A percentile compares a stretch with the other conserved stretches of the same genome.
phyloP scores from a whole-genome alignment of 345 rosid species.

The Alliaria petiolata region DNA sequence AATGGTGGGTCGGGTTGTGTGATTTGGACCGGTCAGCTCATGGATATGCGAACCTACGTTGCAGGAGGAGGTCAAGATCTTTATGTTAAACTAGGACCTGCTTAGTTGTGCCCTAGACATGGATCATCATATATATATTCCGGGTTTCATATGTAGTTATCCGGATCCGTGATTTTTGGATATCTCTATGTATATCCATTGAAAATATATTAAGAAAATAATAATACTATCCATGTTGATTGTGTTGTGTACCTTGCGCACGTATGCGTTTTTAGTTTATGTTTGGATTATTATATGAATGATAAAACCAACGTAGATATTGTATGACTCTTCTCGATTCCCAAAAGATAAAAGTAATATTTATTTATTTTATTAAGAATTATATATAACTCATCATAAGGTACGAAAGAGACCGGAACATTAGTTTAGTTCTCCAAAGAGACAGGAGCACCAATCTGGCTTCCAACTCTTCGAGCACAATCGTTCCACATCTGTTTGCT shows the following conservation, averaged over 20 bases:
- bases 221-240: neutral
- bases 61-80: conserved; percentile 58
- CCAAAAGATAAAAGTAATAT: neutral
- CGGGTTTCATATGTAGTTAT: neutral
- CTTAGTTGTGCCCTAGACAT: neutral
- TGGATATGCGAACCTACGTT: conserved; percentile 27
- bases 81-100: conserved; percentile 55
- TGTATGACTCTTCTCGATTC: neutral
- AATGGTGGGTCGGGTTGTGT: conserved; percentile 46
- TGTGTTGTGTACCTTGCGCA: too few species aligned
- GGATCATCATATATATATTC: neutral
- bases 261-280: too few species aligned
- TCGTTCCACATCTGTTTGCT: conserved; percentile 5
- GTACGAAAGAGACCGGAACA: too few species aligned
- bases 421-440: neutral
- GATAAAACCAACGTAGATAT: neutral
- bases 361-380: too few species aligned
- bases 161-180: neutral
- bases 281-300: too few species aligned
- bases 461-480: conserved; percentile 13
- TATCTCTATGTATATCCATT: neutral
- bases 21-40: conserved; percentile 40
- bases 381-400: too few species aligned
- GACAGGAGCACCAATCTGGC: neutral
- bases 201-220: neutral